These are phyloP conservation scores for Leishmania tarentolae DNA, from an alignment of 208 protist species.

Conservation along the genomic window DNA sequence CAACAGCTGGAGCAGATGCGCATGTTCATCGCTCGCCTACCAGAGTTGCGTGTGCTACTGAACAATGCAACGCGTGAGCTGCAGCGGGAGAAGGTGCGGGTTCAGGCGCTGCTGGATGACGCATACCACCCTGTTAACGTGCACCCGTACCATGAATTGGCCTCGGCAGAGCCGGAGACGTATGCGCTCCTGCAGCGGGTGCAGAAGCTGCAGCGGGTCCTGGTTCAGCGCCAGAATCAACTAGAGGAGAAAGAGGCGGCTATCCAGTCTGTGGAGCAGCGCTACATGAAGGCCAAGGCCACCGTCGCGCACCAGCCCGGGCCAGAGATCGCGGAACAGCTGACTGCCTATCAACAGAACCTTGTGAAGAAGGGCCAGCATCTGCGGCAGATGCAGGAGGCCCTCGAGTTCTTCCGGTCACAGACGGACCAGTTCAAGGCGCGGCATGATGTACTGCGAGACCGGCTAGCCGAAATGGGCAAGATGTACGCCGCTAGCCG, in stretches of 20 bases:
- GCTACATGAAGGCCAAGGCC: slow-evolving; percentile 94
- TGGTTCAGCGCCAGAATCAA: slow-evolving; percentile 95
- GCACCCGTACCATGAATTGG: slow-evolving; percentile 95
- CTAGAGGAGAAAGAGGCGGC: slow-evolving; percentile 92
- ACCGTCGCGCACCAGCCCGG: slow-evolving; percentile 94
- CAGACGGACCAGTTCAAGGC: slow-evolving; percentile 80
- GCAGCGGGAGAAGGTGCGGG: slow-evolving; percentile 73
- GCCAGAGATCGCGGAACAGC: slow-evolving; percentile 96
- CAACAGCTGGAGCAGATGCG: slow-evolving; percentile 59
- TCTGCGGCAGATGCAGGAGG: slow-evolving; percentile 89
- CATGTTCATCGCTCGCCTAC: slow-evolving; percentile 51
- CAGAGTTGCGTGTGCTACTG: slow-evolving; percentile 64
- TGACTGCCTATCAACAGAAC: slow-evolving; percentile 92
- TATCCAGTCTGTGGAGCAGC: slow-evolving; percentile 91
- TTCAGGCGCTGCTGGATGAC: slow-evolving; percentile 94
- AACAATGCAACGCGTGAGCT: slow-evolving; percentile 73
- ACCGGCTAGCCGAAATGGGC: slow-evolving; percentile 56
- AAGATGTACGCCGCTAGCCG: slow-evolving; percentile 40
- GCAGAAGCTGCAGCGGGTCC: slow-evolving; percentile 94
- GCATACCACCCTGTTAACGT: slow-evolving; percentile 96
- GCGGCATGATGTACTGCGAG: slow-evolving; percentile 68
- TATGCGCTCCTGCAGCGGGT: slow-evolving; percentile 95
- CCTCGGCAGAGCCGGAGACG: slow-evolving; percentile 94
- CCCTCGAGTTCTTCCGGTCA: slow-evolving; percentile 78
- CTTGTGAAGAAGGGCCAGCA: slow-evolving; percentile 93